Percentiles rank a stretch among this genome's conserved stretches.
Evolutionary conservation across 768 basidiomycete species (phyloP).

Genomic region (Russula virescens): DNA sequence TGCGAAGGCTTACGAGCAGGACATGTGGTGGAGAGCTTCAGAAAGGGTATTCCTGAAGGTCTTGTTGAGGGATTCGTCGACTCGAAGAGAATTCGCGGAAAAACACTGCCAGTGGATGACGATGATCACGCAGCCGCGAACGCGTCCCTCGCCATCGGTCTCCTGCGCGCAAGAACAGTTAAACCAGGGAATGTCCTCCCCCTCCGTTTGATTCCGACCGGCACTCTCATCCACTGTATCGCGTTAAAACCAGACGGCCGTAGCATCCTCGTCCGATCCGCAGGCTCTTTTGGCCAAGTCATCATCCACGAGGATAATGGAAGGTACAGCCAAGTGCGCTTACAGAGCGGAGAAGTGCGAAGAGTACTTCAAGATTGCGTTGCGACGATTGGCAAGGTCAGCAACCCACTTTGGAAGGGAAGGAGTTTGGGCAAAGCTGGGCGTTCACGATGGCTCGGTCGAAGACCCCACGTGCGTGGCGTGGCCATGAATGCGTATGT

Average conservation of each 20-base stretch:
- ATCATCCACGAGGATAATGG: slow-evolving; percentile 69
- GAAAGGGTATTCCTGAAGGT: slow-evolving; percentile 72
- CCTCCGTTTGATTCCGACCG: slow-evolving; percentile 86
- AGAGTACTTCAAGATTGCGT: slow-evolving; percentile 74
- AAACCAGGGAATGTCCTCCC: slow-evolving; percentile 93
- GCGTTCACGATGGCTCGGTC: slow-evolving; percentile 78
- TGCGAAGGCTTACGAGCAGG: slow-evolving; percentile 87
- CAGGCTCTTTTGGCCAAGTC: slow-evolving; percentile 80
- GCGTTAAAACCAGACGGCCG: slow-evolving; percentile 70
- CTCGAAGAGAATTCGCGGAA: slow-evolving; percentile 27
- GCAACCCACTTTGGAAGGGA: slow-evolving; percentile 87
- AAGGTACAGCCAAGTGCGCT: slow-evolving; percentile 72
- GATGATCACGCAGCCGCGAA: slow-evolving; percentile 36
- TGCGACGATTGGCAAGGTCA: slow-evolving; percentile 88
- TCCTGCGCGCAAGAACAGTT: slow-evolving; percentile 76
- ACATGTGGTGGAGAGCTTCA: slow-evolving; percentile 80
- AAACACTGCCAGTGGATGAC: slow-evolving; percentile 25
- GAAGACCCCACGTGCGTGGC: slow-evolving; percentile 83
- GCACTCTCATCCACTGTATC: slow-evolving; percentile 83
- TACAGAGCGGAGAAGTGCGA: slow-evolving; percentile 91
- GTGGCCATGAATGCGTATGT: slow-evolving; percentile 93
- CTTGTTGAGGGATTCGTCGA: slow-evolving; percentile 48
- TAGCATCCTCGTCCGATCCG: slow-evolving; percentile 80
- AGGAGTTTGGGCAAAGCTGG: slow-evolving; percentile 89
- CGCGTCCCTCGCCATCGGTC: slow-evolving; percentile 70